Evolutionary conservation across 257 asterid species (phyloP), one percentile per base, ranked within the genome.

Genomic region (Dorcoceras hygrometricum): DNA sequence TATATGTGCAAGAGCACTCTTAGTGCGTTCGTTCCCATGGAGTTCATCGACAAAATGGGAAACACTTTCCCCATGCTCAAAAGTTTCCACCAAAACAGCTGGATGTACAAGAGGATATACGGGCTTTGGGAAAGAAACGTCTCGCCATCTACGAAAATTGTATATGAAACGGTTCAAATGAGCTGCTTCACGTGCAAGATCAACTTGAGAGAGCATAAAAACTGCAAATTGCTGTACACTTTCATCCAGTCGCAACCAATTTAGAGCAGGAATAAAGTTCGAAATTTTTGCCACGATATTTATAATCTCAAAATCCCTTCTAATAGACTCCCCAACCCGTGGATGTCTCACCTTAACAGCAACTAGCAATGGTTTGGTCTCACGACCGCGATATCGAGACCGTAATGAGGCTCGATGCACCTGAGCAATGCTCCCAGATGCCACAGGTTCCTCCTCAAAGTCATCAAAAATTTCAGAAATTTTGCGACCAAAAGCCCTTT

Each of bases 171-270:
- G 95, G 80, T 91, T 90, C 79, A 90, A 78, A 77, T 90, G 88
- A 62, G 96, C 91, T 74, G 96, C 97, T 81, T 88, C 97, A 14
- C 95, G 84, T 36, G 96, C 90, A 73, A 88, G 90, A 73, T 88
- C 97, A 27, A 90, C 96, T 90, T 90, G 96, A 57, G 95, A 86
- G 93, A 88, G 79, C 97, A 90, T 90, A 80, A 90, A 90, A 60
- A 83, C 91, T 23, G 89, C 88, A 88, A 90, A 90, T 68, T 88
- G 97, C 80, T 82, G 86, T 26, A 88, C 92, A 60, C 96, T 88
- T 69, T 90, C 97, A 69, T 90, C 95, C 80, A 90, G 78, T 77
- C 97, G 84, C 82, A 90, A 76, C 97, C 97, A 90, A 62, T 76
- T 80, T 66, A 90, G 72, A 5, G 84, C 82, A 63, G 97, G 97